Percentiles rank a stretch among this genome's conserved stretches.
These are phyloP conservation scores for Trichosporon ovoides DNA, from an alignment of 1,284 basidiomycete species.

Conservation along the genomic window DNA sequence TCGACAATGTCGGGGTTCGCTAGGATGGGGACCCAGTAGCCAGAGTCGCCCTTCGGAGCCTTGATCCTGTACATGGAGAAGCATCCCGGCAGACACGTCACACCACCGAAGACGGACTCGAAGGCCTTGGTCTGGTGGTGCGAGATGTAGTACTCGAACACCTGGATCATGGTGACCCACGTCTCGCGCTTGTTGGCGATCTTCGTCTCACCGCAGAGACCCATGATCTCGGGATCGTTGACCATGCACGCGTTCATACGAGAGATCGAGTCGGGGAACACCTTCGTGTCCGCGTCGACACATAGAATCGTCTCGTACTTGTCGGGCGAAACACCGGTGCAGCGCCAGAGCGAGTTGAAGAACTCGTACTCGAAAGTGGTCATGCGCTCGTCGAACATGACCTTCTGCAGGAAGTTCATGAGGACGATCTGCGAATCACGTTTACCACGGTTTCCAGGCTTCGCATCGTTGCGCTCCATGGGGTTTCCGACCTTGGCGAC, in stretches of 20 bases:
- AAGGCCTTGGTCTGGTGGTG: constrained; percentile 99
- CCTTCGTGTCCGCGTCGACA: constrained; percentile 98
- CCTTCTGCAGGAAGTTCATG: constrained; percentile 96
- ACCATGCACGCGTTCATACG: constrained; percentile 93
- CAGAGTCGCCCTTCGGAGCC: constrained; percentile 80
- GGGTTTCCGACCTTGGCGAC: constrained; percentile 94
- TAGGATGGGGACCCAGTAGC: constrained; percentile 97
- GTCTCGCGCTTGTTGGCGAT: constrained; percentile 97
- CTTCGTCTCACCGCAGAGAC: constrained; percentile 96
- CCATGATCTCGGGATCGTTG: constrained; percentile 95
- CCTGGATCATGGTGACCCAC: constrained; percentile 95
- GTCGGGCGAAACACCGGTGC: constrained; percentile 92
- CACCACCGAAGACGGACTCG: constrained; percentile 99
- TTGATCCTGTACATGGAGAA: constrained; percentile 99
- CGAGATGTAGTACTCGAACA: constrained; percentile 99
- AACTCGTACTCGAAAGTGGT: constrained; percentile 99
- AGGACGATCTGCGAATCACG: constrained; percentile 96
- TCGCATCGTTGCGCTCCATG: constrained; percentile 76
- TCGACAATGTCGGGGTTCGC: constrained; percentile 96
- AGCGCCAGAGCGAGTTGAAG: constrained; percentile 93
- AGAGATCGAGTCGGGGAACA: constrained; percentile 88
- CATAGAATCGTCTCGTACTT: constrained; percentile 93
- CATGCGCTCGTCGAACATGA: constrained; percentile 99
- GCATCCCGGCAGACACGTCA: constrained; percentile 97
- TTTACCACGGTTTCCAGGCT: constrained; percentile 98